A percentile compares a stretch with the other conserved stretches of the same genome.
phyloP scores from a whole-genome alignment of 2,329 filamentous ascomycete genomes.

The Alternaria solani region DNA sequence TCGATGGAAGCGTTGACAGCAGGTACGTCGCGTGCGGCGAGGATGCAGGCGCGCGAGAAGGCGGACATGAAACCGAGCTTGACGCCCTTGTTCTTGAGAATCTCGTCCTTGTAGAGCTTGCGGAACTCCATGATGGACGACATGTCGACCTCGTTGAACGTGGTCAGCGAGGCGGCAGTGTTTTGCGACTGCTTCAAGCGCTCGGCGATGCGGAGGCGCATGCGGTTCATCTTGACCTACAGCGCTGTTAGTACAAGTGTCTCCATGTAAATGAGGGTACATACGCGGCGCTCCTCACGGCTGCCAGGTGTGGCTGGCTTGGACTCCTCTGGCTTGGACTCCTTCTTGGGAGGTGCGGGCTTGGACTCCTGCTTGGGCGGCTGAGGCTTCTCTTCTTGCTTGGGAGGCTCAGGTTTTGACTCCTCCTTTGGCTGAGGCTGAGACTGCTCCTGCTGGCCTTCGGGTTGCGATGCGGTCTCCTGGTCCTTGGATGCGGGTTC shows the following conservation, averaged over 20 bases:
- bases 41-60: constrained; percentile 86
- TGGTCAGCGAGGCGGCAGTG: constrained; percentile 94
- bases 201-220: constrained; percentile 96
- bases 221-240: constrained; percentile 99
- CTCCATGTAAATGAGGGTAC: constrained; percentile 47
- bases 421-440: constrained; percentile 51
- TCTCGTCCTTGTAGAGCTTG: constrained; percentile 95
- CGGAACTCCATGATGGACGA: constrained; percentile 96
- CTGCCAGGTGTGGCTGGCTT: constrained; percentile 65
- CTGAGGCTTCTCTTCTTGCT: constrained; percentile 50
- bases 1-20: constrained; percentile 97
- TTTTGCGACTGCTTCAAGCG: constrained; percentile 99
- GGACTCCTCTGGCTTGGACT: constrained; percentile 44
- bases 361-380: constrained; percentile 41
- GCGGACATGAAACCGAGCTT: constrained; percentile 99
- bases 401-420: constrained; percentile 53
- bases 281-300: constrained; percentile 87
- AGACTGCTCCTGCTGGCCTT: constrained; percentile 59
- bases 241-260: constrained; percentile 23
- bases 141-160: constrained; percentile 99
- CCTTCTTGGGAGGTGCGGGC: constrained; percentile 39
- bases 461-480: constrained; percentile 64
- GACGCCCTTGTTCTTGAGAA: constrained; percentile 93
- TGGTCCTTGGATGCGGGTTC: constrained; percentile 65
- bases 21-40: constrained; percentile 95